Base-by-base conservation (phyloP, 306 rosid genomes). In the Acacia melanoxylon region DNA sequence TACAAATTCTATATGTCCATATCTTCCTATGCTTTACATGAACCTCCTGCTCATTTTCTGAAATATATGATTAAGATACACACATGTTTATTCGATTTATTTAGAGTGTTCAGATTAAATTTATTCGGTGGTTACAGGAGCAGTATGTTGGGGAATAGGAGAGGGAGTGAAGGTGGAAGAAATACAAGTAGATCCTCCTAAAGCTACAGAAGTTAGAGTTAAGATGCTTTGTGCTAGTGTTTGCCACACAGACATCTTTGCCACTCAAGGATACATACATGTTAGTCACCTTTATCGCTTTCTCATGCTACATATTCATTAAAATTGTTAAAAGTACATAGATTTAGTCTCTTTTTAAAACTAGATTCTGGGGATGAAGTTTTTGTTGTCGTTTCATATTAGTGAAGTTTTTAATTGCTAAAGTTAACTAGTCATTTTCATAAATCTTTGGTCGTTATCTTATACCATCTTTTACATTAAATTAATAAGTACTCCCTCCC, bases 211-310 rank as follows among this genome's bases (percentile, higher is more conserved):
- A 89, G 91, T 86, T 68, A 68, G 92, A 12, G 80, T 91, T 11
- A 91, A 89, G 86, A 84, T 89, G 86, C 80, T 91, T 5, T 79
- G 87, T 85, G 87, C 94, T 6, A 89, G 94, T 87, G 0, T 89
- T 5, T 87, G 94, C 80, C 92, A 86, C 77, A 81, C 92, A 4
- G 92, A 91, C 49, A n/a, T 87, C 77, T 6, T 76, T 29, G 5
- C 77, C 62, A 37, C 58, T 78, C n/a, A 78, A 44, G 94, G 92
- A 41, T 42, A 45, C 51, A 86, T 81, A 17, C 25, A 40, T 84
- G 91, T 87, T 61, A 51, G 78, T 45, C 37, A 63, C 10, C n/a
- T 44, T 8, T 33, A 40, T n/a, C 17, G 37, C 16, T 25, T 20
- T 54, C 11, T 52, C 10, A 19, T 17, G 29, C 4, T 54, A 20